Evolutionary conservation across 2,329 filamentous ascomycete genomes (phyloP).

Genomic region (Pestalotiopsis sp.): DNA sequence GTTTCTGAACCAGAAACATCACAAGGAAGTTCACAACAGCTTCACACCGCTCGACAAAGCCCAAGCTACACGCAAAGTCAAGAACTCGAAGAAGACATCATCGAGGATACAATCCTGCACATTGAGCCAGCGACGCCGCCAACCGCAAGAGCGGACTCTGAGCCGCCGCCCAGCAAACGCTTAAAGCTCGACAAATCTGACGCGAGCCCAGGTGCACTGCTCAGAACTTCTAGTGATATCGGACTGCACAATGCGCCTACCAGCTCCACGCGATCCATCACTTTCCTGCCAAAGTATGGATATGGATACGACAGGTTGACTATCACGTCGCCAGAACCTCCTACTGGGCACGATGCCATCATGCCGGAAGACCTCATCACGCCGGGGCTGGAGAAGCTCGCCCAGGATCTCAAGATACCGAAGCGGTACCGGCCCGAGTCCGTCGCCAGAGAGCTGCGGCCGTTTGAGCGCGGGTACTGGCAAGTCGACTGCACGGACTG

Average conservation of each 20-base stretch:
- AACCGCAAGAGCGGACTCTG: constrained; percentile 32
- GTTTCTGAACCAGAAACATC: neutral
- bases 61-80: neutral
- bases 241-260: constrained; percentile 13
- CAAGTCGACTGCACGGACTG: constrained; percentile 61
- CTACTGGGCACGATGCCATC: too few relatives aligned
- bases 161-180: constrained; percentile 34
- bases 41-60: neutral
- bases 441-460: constrained; percentile 51
- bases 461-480: constrained; percentile 81
- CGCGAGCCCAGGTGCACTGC: constrained; percentile 25
- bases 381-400: constrained; percentile 53
- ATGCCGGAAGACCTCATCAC: constrained; percentile 68
- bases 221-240: constrained; percentile 37
- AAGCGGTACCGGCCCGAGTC: constrained; percentile 59
- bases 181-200: constrained; percentile 19
- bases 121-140: constrained; percentile 20
- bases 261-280: constrained; percentile 17
- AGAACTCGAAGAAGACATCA: constrained; percentile 21
- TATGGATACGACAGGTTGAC: constrained; percentile 41
- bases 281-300: constrained; percentile 27
- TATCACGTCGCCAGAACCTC: constrained; percentile 60
- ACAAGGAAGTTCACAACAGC: neutral
- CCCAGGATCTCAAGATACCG: constrained; percentile 51
- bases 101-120: constrained; percentile 27